Evolutionary conservation across 371 early-diverging fungal genomes (phyloP).

Genomic region (Rhizopus microsporus): DNA sequence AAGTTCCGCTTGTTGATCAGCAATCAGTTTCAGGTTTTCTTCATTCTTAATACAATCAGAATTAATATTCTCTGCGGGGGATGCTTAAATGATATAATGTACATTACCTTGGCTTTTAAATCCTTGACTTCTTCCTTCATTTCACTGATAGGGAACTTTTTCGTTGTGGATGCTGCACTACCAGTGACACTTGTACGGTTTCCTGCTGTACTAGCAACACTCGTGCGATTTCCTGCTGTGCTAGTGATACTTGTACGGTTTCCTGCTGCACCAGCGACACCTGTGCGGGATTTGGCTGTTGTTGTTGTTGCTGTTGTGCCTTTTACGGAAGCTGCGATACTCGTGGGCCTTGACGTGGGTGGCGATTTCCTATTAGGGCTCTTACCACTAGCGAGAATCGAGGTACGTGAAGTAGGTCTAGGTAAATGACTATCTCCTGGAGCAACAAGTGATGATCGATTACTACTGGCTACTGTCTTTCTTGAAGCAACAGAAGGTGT

Average conservation of each 20-base stretch:
- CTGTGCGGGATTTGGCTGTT: not conserved
- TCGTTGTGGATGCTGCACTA: conserved; percentile 6
- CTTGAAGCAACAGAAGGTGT: conserved; percentile 17
- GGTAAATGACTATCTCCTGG: conserved; percentile 8
- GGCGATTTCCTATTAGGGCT: conserved; percentile 14
- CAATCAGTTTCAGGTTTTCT: conserved; percentile 45
- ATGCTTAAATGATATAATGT: not conserved
- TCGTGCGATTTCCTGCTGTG: conserved; percentile 4
- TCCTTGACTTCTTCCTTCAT: conserved; percentile 35
- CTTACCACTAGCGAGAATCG: conserved; percentile 12
- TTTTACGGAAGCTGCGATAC: conserved; percentile 15
- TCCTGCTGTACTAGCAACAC: conserved; percentile 6
- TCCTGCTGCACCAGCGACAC: not conserved
- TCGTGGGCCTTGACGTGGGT: conserved; percentile 16
- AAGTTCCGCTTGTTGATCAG: conserved; percentile 41
- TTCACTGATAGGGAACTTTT: conserved; percentile 22
- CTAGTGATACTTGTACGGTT: not conserved
- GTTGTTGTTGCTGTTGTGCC: not conserved
- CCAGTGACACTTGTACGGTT: conserved; percentile 6
- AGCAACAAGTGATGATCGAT: not conserved
- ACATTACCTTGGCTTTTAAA: conserved; percentile 29
- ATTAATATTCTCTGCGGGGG: not conserved
- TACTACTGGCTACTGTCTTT: conserved; percentile 10
- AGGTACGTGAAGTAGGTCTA: conserved; percentile 19
- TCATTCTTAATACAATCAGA: conserved; percentile 32